A percentile compares a stretch with the other conserved stretches of the same genome.
Conservation (phyloP, 805 yeast species). For the Zygoascus flipseniorum region DNA sequence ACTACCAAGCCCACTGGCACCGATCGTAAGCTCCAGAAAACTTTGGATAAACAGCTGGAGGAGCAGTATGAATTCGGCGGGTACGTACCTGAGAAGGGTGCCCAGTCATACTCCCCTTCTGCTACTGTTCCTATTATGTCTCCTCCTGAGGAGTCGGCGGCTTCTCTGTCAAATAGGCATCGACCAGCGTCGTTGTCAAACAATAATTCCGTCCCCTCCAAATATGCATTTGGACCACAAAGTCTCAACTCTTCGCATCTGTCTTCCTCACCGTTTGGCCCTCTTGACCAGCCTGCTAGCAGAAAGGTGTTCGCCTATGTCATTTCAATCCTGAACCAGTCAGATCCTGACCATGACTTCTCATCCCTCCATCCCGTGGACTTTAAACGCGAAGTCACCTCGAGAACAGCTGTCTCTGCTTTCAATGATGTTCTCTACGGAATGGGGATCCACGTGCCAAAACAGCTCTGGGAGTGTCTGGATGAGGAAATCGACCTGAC, state of each 20-base stretch:
- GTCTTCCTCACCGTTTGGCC: slow-evolving; percentile 70
- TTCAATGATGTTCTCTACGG: slow-evolving; percentile 73
- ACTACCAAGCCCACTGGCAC: slow-evolving; percentile 90
- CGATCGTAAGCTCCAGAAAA: slow-evolving; percentile 80
- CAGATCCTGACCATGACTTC: slow-evolving; percentile 95
- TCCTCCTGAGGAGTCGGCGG: slow-evolving; percentile 15
- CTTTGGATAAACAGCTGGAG: slow-evolving; percentile 67
- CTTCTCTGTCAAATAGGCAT: not conserved
- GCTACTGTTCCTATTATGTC: slow-evolving; percentile 20
- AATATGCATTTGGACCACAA: not conserved
- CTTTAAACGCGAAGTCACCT: slow-evolving; percentile 43
- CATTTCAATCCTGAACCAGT: slow-evolving; percentile 81
- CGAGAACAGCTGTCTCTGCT: slow-evolving; percentile 41
- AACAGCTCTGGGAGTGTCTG: slow-evolving; percentile 84
- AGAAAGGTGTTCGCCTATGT: slow-evolving; percentile 85
- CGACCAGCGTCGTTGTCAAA: not conserved
- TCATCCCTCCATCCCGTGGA: slow-evolving; percentile 74
- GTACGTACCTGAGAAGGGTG: slow-evolving; percentile 16
- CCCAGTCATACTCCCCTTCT: slow-evolving; percentile 17
- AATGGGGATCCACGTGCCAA: slow-evolving; percentile 36
- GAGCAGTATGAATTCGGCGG: slow-evolving; percentile 7
- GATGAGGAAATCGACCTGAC: slow-evolving; percentile 74
- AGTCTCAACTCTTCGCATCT: slow-evolving; percentile 9
- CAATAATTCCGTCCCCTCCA: not conserved
- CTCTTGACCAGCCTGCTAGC: slow-evolving; percentile 75